Evolutionary conservation across 306 rosid species (phyloP).

Genomic region (Potentilla sterilis): DNA sequence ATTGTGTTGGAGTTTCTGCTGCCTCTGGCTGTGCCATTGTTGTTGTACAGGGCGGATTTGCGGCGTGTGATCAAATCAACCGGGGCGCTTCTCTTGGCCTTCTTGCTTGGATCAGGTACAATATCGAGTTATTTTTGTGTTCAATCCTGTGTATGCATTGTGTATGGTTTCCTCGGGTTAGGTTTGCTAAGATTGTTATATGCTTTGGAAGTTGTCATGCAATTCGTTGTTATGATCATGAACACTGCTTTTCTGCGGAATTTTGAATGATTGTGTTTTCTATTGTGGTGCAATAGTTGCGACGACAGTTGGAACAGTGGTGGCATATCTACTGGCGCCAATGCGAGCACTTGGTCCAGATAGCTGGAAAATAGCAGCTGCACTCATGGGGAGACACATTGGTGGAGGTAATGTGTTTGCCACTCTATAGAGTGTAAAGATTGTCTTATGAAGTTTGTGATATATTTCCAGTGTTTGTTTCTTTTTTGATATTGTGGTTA

Average conservation of each 20-base stretch:
- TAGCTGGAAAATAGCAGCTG: constrained; percentile 85
- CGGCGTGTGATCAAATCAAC: constrained; percentile 70
- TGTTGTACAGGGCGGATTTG: constrained; percentile 67
- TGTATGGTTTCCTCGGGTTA: not conserved
- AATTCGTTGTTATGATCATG: not conserved
- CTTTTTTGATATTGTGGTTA: constrained; percentile 8
- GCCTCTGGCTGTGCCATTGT: constrained; percentile 64
- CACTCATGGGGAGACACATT: constrained; percentile 82
- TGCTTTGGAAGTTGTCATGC: not conserved
- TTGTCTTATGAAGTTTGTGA: not conserved
- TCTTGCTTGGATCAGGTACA: constrained; percentile 75
- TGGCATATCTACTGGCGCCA: constrained; percentile 67
- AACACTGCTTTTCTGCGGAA: not conserved
- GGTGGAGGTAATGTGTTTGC: constrained; percentile 59
- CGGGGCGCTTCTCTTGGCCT: constrained; percentile 67
- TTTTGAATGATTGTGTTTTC: constrained; percentile 8
- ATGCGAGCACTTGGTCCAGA: constrained; percentile 78
- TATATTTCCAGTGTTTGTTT: not conserved
- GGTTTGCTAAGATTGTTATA: not conserved
- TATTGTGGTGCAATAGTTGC: constrained; percentile 46
- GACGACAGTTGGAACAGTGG: constrained; percentile 64
- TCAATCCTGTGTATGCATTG: not conserved
- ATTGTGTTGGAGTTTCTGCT: constrained; percentile 57
- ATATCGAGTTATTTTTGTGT: not conserved
- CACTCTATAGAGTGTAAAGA: not conserved